These are phyloP conservation scores for Tillandsia fasciculata DNA, from an alignment of 176 grass and related monocot species.

Conservation along the genomic window DNA sequence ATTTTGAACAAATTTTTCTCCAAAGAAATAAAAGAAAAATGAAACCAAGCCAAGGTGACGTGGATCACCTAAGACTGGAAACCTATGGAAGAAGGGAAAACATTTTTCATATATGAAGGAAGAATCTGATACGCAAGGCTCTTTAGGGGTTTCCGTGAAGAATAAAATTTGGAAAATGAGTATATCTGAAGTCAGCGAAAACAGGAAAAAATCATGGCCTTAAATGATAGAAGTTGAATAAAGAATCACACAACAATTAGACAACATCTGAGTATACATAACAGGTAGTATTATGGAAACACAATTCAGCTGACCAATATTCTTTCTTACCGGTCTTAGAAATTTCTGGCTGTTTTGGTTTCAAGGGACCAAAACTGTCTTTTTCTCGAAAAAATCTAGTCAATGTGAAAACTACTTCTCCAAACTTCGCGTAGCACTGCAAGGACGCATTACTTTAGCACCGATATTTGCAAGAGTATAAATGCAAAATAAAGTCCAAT, in stretches of 20 bases:
- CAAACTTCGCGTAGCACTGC: constrained; percentile 84
- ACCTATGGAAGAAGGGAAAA: no score
- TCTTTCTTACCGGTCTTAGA: constrained; percentile 30
- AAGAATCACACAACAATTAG: neutral
- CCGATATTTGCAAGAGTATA: neutral
- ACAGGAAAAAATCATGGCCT: neutral
- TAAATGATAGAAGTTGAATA: constrained; percentile 7
- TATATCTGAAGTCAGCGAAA: neutral
- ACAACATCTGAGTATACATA: neutral
- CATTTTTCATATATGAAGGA: no score
- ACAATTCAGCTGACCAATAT: constrained; percentile 4
- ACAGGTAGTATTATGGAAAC: neutral
- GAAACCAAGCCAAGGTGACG: no score
- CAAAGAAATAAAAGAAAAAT: no score
- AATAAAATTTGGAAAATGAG: neutral
- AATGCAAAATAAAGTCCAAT: neutral
- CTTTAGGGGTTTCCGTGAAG: no score
- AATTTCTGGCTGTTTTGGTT: constrained; percentile 37
- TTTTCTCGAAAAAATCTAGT: constrained; percentile 85
- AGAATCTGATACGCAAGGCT: no score
- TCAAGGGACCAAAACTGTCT: constrained; percentile 34
- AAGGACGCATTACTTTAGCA: constrained; percentile 9
- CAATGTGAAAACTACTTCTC: constrained; percentile 68
- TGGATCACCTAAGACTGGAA: no score
- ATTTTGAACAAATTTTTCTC: neutral